These are phyloP conservation scores for Rhodotorula paludigena DNA, from an alignment of 768 basidiomycete species.

Conservation along the genomic window DNA sequence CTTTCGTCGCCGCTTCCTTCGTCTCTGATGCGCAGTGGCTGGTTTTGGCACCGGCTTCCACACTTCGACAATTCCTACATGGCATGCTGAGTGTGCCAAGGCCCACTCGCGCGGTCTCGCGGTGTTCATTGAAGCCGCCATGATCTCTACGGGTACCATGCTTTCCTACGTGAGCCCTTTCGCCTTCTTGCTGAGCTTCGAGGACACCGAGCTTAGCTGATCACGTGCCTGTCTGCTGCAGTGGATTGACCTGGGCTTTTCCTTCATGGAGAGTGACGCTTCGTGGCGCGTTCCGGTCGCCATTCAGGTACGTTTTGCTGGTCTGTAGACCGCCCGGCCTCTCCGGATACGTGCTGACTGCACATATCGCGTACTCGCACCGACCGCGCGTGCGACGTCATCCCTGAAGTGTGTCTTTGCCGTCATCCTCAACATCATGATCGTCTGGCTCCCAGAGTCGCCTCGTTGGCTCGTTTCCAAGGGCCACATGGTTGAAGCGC, in stretches of 20 bases:
- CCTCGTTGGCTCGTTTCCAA: constrained; percentile 25
- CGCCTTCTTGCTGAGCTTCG: no score
- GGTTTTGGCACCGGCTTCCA: constrained; percentile 51
- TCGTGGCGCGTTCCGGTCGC: constrained; percentile 53
- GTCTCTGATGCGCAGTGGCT: constrained; percentile 9
- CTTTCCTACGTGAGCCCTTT: constrained; percentile 66
- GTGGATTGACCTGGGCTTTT: constrained; percentile 50
- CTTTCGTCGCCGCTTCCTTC: no score
- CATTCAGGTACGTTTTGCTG: no score
- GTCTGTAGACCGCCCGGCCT: no score
- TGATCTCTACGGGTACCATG: constrained; percentile 61
- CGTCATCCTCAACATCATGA: constrained; percentile 40
- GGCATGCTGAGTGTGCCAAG: constrained; percentile 53
- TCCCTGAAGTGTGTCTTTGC: constrained; percentile 52
- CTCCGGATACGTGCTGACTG: no score
- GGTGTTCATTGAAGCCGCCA: constrained; percentile 56
- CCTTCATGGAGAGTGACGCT: constrained; percentile 44
- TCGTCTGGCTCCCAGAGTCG: neutral
- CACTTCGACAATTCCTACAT: constrained; percentile 53
- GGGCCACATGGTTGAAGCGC: constrained; percentile 26
- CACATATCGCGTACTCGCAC: no score
- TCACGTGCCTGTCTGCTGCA: neutral
- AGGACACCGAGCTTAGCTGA: no score
- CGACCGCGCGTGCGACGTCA: no score
- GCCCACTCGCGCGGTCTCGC: constrained; percentile 57